Evolutionary conservation across 192 early-diverging fungal species (phyloP).

Genomic region (Coemansia sp.): DNA sequence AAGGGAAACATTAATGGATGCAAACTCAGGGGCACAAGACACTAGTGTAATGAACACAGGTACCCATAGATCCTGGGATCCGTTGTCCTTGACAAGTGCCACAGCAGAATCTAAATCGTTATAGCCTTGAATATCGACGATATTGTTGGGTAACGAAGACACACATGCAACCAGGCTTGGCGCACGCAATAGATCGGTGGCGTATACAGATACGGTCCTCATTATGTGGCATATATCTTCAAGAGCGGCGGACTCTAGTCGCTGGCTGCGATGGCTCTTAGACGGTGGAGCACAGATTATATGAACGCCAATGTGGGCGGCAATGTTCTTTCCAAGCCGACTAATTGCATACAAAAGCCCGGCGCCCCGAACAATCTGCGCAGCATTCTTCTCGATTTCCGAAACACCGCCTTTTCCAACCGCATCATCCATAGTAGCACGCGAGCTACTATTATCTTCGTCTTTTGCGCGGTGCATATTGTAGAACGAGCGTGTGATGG

Average conservation of each 20-base stretch:
- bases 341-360: conserved; percentile 31
- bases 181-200: conserved; percentile 14
- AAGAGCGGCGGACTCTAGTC: conserved; percentile 14
- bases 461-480: conserved; percentile 8
- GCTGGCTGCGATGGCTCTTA: not conserved
- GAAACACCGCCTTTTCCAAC: not conserved
- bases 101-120: not conserved
- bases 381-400: conserved; percentile 24
- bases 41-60: conserved; percentile 25
- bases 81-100: not conserved
- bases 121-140: not conserved
- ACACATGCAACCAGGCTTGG: conserved; percentile 15
- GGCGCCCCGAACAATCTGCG: conserved; percentile 33
- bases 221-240: conserved; percentile 46
- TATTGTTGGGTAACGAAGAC: not conserved
- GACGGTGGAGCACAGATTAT: not conserved
- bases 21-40: conserved; percentile 15
- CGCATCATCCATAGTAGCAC: not conserved
- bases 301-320: conserved; percentile 18
- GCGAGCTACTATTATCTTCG: not conserved
- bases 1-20: conserved; percentile 19
- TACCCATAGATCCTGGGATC: conserved; percentile 25
- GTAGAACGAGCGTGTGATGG: conserved; percentile 33
- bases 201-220: conserved; percentile 27
- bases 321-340: conserved; percentile 24